Evolutionary conservation across 768 basidiomycete species (phyloP), one percentile per base, ranked within the genome.

Genomic region (Suillus luteus): DNA sequence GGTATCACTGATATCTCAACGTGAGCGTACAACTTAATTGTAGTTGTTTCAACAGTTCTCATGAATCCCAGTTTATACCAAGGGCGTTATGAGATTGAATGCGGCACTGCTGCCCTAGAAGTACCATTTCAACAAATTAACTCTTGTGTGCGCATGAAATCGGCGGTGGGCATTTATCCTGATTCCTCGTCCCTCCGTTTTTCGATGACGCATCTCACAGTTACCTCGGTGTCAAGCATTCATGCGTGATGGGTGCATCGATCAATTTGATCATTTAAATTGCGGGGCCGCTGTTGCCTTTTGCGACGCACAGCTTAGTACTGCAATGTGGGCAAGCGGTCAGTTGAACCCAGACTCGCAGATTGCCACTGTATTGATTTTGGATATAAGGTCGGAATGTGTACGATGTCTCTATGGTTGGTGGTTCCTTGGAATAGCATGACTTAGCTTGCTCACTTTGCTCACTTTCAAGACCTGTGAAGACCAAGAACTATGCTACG

Each of bases 221-320:
- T 79, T 92, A 24, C 87, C 90, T 24, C 84, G 86, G 55, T 95
- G 92, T 72, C 77, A 86, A 67, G 80, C 79, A 64, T 80, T 80
- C 43, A 80, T 90, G 72, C 75, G 80, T n/a, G 73, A 79, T 49
- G 78, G 78, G 52, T 94, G 92, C 66, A 80, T 92, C 37, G 83
- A 91, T 62, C 64, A 64, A 17, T 88, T 88, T 66, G 91, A 95
- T 72, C 74, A 79, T 24, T 85, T 89, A 43, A 79, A 83, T 64
- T 94, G 92, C 68, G 77, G 75, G n/a, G 88, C 87, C 14, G 88
- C 91, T 2, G 79, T 85, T 58, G 73, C 66, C 11, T 92, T 92
- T 72, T 95, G 93, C 73, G 80, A 85, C 59, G 74, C 70, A 24
- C 80, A 86, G 65, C 72, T 93, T 14, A 83, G 80, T 40, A 75